phyloP scores from a whole-genome alignment of 164 flowering plant species.

The Houttuynia cordata region DNA sequence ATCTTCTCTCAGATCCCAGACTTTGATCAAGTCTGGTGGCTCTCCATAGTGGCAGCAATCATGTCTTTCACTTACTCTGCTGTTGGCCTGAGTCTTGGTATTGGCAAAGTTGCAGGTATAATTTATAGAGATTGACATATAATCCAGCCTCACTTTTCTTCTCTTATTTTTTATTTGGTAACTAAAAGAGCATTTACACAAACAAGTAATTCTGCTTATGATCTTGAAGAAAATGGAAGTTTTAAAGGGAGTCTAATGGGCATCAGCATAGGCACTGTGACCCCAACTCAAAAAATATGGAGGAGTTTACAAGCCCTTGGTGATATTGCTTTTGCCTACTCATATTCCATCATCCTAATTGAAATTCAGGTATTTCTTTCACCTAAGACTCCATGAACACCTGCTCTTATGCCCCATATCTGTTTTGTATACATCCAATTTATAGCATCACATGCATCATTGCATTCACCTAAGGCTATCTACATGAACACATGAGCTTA shows the following conservation, averaged over 20 bases:
- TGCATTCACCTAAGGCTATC: no score
- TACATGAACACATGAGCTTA: no score
- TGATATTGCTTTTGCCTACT: slow-evolving; percentile 31
- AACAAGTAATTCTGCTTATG: background rate
- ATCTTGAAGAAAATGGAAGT: slow-evolving; percentile 27
- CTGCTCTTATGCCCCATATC: no score
- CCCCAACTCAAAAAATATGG: slow-evolving; percentile 18
- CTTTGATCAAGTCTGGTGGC: slow-evolving; percentile 80
- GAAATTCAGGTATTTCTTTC: slow-evolving; percentile 26
- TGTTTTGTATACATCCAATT: no score
- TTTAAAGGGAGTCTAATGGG: slow-evolving; percentile 21
- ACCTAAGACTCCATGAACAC: background rate
- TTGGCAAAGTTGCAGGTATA: slow-evolving; percentile 53
- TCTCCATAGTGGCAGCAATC: slow-evolving; percentile 69
- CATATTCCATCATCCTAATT: slow-evolving; percentile 24
- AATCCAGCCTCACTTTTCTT: no score
- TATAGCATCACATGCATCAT: no score
- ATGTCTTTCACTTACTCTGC: slow-evolving; percentile 75
- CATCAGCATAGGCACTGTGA: slow-evolving; percentile 15
- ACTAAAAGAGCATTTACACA: no score
- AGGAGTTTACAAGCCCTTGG: slow-evolving; percentile 27
- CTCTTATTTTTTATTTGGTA: no score
- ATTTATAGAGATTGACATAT: no score
- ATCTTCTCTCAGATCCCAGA: slow-evolving; percentile 72
- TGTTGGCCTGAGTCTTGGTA: slow-evolving; percentile 57